phyloP scores from a whole-genome alignment of 257 asterid genomes.

The Solanum medicagineum region DNA sequence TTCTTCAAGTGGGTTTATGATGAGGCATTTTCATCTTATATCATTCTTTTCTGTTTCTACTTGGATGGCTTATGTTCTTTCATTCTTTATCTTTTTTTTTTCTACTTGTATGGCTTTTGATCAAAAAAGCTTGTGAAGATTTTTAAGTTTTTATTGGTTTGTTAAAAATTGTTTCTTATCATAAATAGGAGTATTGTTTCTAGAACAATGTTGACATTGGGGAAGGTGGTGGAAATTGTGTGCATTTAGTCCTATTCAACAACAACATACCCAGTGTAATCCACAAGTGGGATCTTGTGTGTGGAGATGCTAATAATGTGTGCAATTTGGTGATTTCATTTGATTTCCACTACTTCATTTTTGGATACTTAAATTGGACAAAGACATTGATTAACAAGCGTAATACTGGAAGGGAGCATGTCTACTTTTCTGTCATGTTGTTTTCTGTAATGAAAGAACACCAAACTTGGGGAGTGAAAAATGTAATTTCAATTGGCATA shows the following conservation, averaged over 20 bases:
- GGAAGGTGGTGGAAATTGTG: background rate
- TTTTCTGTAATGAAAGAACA: background rate
- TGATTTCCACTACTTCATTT: background rate
- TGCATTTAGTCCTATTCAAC: background rate
- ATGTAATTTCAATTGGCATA: background rate
- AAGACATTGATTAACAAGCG: background rate
- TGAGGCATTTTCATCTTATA: background rate
- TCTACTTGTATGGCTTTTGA: background rate
- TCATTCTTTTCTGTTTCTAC: background rate
- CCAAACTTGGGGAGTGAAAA: background rate
- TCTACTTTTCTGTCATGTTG: background rate
- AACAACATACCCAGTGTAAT: background rate
- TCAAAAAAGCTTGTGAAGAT: background rate
- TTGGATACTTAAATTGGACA: background rate
- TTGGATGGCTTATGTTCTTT: background rate
- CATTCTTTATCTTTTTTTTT: background rate
- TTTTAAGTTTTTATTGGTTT: background rate
- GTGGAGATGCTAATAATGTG: background rate
- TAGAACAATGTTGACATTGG: background rate
- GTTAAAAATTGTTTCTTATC: background rate
- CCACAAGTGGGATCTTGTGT: background rate
- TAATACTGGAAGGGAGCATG: background rate
- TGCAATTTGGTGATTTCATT: background rate
- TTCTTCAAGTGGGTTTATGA: background rate
- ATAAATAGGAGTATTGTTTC: background rate